These are phyloP conservation scores for Rhizophagus sp. DNA, from an alignment of 192 early-diverging fungal species.

Conservation along the genomic window DNA sequence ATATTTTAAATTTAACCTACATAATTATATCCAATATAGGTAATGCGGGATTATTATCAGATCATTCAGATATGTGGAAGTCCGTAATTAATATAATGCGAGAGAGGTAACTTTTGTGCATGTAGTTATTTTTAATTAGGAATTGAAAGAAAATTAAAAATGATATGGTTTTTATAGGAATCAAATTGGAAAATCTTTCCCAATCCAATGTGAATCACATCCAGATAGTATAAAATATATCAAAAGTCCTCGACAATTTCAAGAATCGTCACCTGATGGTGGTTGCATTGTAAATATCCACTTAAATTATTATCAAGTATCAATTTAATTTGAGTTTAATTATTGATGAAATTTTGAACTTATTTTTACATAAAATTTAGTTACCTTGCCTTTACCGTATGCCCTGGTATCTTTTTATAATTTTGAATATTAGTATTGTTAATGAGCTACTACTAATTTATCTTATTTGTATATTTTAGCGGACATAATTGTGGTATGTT, in stretches of 20 bases:
- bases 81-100: slow-evolving; percentile 41
- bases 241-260: slow-evolving; percentile 29
- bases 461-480: neutral
- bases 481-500: neutral
- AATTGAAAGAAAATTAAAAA: neutral
- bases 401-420: neutral
- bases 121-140: too few relatives aligned
- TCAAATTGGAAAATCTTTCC: slow-evolving; percentile 42
- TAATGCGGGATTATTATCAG: slow-evolving; percentile 40
- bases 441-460: neutral
- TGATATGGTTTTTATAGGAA: slow-evolving; percentile 11
- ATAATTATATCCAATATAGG: slow-evolving; percentile 35
- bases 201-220: slow-evolving; percentile 52
- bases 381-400: neutral
- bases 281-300: slow-evolving; percentile 39
- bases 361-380: neutral
- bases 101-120: neutral
- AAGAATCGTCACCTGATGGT: slow-evolving; percentile 49
- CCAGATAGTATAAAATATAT: slow-evolving; percentile 37
- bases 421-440: neutral
- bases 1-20: neutral
- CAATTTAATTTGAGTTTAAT: too few relatives aligned
- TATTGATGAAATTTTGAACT: neutral
- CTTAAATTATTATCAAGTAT: neutral
- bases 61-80: slow-evolving; percentile 41